Evolutionary conservation across 2,329 filamentous ascomycete species (phyloP).

Genomic region (Penicillium olsonii): DNA sequence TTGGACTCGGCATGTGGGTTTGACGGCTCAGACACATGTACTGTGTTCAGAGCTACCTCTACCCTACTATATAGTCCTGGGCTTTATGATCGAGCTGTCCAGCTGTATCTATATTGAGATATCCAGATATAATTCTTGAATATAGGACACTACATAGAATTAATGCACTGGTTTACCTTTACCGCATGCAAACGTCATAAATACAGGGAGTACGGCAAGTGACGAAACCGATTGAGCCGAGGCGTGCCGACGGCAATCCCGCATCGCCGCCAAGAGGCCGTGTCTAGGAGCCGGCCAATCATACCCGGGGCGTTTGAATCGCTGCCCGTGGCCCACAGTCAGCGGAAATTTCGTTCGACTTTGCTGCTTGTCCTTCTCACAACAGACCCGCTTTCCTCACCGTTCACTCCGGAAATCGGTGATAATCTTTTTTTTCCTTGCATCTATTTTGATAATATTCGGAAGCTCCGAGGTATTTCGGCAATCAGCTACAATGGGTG

Average conservation of each 20-base stretch:
- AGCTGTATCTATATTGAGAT: background rate
- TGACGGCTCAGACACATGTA: background rate
- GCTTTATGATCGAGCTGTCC: too few relatives aligned
- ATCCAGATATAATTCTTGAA: background rate
- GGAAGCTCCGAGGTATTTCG: constrained; percentile 17
- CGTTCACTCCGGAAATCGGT: constrained; percentile 41
- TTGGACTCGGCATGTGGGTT: constrained; percentile 11
- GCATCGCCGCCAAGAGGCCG: constrained; percentile 18
- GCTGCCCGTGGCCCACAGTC: constrained; percentile 24
- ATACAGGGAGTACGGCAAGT: constrained; percentile 22
- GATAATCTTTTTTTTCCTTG: constrained; percentile 26
- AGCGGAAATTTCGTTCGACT: constrained; percentile 30
- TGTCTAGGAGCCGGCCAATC: constrained; percentile 29
- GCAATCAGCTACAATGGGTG: constrained; percentile 60
- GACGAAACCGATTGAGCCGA: constrained; percentile 37
- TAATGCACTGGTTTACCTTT: background rate
- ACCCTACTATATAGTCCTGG: too few relatives aligned
- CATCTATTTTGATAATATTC: constrained; percentile 17
- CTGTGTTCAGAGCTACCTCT: too few relatives aligned
- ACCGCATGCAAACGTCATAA: constrained; percentile 27
- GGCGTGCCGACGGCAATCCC: constrained; percentile 36
- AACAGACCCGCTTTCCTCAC: constrained; percentile 30
- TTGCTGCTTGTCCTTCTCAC: constrained; percentile 9
- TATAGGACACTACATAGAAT: background rate
- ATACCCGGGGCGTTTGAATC: constrained; percentile 27